Percentiles rank a stretch among this genome's conserved stretches.
Conservation (phyloP, 2,329 filamentous ascomycete genomes). For the Stagonosporopsis vannaccii region DNA sequence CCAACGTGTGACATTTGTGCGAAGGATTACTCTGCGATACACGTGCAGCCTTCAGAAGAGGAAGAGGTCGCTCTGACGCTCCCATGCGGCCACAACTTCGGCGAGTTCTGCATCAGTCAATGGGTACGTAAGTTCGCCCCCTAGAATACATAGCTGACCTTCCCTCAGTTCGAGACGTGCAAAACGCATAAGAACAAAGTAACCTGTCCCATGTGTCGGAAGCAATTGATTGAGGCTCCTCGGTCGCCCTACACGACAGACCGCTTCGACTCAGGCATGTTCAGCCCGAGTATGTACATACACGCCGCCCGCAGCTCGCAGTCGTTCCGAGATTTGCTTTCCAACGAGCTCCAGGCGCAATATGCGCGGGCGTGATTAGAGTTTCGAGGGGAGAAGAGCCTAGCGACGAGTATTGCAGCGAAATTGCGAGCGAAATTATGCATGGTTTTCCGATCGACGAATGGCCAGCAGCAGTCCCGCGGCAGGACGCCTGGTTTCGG, state of each 20-base stretch:
- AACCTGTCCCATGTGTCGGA: slow-evolving; percentile 49
- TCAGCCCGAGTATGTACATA: background rate
- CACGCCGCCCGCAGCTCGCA: slow-evolving; percentile 14
- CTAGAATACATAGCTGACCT: slow-evolving; percentile 3
- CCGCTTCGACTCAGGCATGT: slow-evolving; percentile 12
- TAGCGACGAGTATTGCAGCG: background rate
- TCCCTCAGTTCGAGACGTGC: slow-evolving; percentile 42
- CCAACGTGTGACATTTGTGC: slow-evolving; percentile 46
- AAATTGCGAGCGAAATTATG: background rate
- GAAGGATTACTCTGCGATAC: slow-evolving; percentile 43
- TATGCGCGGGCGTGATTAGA: slow-evolving; percentile 11
- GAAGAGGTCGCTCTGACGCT: slow-evolving; percentile 45
- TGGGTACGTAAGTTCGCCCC: slow-evolving; percentile 34
- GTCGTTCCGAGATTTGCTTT: slow-evolving; percentile 28
- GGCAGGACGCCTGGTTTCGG: slow-evolving; percentile 2
- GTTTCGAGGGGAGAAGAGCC: background rate
- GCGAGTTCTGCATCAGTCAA: slow-evolving; percentile 45
- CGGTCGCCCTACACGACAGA: slow-evolving; percentile 16
- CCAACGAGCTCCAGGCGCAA: slow-evolving; percentile 28
- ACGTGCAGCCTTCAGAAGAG: slow-evolving; percentile 39
- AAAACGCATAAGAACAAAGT: slow-evolving; percentile 47
- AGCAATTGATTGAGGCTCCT: slow-evolving; percentile 37
- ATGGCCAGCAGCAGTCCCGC: background rate
- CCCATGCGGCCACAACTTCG: slow-evolving; percentile 46
- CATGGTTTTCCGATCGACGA: background rate